phyloP scores from a whole-genome alignment of 1,284 basidiomycete species.

The Caloboletus inedulis region DNA sequence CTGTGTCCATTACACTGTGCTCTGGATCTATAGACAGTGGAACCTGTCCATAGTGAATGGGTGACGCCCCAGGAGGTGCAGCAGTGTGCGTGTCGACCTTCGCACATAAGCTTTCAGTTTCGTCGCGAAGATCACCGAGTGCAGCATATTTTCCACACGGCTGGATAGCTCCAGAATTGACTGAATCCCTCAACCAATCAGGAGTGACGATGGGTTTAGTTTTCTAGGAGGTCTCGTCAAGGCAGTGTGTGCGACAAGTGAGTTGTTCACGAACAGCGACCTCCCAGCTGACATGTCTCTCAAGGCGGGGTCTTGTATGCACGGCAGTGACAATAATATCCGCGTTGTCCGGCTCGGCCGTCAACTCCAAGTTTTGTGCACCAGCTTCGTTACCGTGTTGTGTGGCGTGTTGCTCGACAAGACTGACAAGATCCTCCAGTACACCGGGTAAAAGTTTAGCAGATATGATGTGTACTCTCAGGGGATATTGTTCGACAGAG shows the following conservation, averaged over 20 bases:
- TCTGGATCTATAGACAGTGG: conserved; percentile 10
- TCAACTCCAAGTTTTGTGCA: conserved; percentile 37
- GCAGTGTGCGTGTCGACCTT: conserved; percentile 18
- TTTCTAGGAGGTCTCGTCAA: conserved; percentile 41
- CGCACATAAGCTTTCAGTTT: conserved; percentile 44
- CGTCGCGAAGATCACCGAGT: conserved; percentile 45
- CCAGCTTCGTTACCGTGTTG: neutral
- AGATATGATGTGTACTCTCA: conserved; percentile 54
- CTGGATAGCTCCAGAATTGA: conserved; percentile 40
- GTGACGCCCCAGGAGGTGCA: conserved; percentile 3
- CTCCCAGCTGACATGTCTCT: conserved; percentile 63
- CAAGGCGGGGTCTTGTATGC: conserved; percentile 60
- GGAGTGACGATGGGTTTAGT: conserved; percentile 64
- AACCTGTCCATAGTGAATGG: conserved; percentile 9
- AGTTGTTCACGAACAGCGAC: conserved; percentile 50
- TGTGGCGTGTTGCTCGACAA: conserved; percentile 40
- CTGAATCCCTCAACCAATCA: conserved; percentile 61
- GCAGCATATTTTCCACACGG: conserved; percentile 56
- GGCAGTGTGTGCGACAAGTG: neutral
- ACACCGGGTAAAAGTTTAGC: conserved; percentile 49
- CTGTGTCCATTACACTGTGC: conserved; percentile 6
- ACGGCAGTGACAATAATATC: conserved; percentile 66
- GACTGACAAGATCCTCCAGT: conserved; percentile 45
- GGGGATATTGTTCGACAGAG: conserved; percentile 6
- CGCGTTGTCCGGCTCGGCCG: conserved; percentile 44